phyloP scores from a whole-genome alignment of 2,329 filamentous ascomycete species.

The Ceratocystis variospora region DNA sequence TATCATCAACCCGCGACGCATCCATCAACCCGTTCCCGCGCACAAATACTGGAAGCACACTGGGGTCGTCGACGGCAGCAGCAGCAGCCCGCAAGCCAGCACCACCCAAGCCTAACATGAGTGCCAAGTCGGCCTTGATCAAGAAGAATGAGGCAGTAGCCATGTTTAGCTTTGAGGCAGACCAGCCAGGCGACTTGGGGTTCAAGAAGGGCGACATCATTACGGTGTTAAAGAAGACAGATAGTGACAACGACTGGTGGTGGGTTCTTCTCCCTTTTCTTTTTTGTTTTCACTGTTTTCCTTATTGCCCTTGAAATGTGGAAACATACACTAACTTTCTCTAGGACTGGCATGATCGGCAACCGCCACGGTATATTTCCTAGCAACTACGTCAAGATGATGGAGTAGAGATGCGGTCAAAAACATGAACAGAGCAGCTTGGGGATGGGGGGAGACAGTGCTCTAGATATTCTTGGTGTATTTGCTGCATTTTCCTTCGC shows the following conservation, averaged over 20 bases:
- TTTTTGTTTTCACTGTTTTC: background rate
- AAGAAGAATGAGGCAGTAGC: slow-evolving; percentile 75
- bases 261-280: slow-evolving; percentile 30
- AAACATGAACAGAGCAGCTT: background rate
- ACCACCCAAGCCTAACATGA: slow-evolving; percentile 80
- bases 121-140: slow-evolving; percentile 40
- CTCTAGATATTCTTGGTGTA: too few relatives aligned
- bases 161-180: slow-evolving; percentile 84
- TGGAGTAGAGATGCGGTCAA: slow-evolving; percentile 29
- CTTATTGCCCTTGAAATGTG: background rate
- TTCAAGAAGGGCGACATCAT: slow-evolving; percentile 98
- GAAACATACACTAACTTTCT: slow-evolving; percentile 16
- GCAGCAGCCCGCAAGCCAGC: slow-evolving; percentile 43
- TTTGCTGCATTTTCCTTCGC: background rate
- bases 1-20: slow-evolving; percentile 26
- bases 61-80: slow-evolving; percentile 35
- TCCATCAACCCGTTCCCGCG: slow-evolving; percentile 15
- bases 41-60: slow-evolving; percentile 15
- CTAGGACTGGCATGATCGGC: slow-evolving; percentile 77
- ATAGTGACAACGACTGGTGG: slow-evolving; percentile 94
- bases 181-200: slow-evolving; percentile 79
- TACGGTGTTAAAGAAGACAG: slow-evolving; percentile 84
- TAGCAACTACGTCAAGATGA: slow-evolving; percentile 62
- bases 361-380: slow-evolving; percentile 83
- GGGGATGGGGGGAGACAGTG: background rate